Base-by-base conservation (phyloP, 768 basidiomycete species). In the Paxillus rubicundulus region DNA sequence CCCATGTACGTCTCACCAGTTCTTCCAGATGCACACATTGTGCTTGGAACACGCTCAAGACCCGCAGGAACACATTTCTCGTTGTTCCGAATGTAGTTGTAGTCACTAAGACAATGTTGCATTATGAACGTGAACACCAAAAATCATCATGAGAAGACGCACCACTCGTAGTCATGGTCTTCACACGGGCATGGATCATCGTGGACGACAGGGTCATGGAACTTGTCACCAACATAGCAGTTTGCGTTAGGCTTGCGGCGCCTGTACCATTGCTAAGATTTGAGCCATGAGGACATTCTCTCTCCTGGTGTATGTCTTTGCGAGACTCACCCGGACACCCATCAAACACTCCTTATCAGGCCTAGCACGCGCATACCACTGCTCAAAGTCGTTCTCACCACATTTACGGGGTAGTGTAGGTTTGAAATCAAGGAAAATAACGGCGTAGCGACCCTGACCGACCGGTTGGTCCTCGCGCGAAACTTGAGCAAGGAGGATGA, bases 81-180 rank as follows among this genome's bases (percentile, higher is more conserved):
- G 12, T 82, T 86, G 51, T 86, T 80, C 20, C 84, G 83, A 41
- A 95, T 75, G 60, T 78, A 96, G 69, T 96, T 96, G 72, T 89
- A 98, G 72, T 96, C 94, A 57, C 93, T 95, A 56, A 4, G 32
- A 3, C 5, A 28, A 32, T 20, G 6, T 16, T 30, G 43, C n/a
- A 34, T 38, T 6, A 17, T 37, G 20, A 14, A 27, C 50, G 9
- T 13, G 13, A n/a, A 42, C 8, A 30, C 42, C 2, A 20, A 14
- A 47, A 14, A 8, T 17, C 37, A 41, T 10, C 20, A 9, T 50
- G 49, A 42, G 8, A 17, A 59, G 58, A 55, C 73, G 18, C 59
- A 95, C 94, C 96, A 99, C 69, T 99, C 97, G 61, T 84, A 99
- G 66, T 99, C 97, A 12, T 84, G 84, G 56, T 92, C 88, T 2